phyloP scores from a whole-genome alignment of 176 grass and related monocot genomes.

The Zea luxurians region DNA sequence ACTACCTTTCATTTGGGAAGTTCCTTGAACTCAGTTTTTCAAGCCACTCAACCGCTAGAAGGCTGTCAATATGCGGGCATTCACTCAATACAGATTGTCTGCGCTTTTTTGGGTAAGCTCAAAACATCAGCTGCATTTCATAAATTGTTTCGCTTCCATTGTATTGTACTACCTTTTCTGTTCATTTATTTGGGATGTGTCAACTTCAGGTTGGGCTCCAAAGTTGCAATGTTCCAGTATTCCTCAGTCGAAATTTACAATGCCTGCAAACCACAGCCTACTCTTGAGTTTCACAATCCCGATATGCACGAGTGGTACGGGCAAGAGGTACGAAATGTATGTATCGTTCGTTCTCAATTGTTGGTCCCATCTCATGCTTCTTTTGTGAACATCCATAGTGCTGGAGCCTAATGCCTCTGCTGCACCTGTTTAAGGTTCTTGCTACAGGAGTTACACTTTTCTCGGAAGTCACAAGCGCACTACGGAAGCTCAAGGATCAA shows the following conservation, averaged over 20 bases:
- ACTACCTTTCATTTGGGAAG: conserved; percentile 86
- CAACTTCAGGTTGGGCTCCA: conserved; percentile 76
- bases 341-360: conserved; percentile 18
- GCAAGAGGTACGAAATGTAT: conserved; percentile 70
- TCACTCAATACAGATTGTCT: conserved; percentile 82
- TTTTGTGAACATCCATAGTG: conserved; percentile 5
- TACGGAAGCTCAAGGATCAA: conserved; percentile 54
- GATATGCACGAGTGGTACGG: conserved; percentile 57
- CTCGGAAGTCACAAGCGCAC: conserved; percentile 52
- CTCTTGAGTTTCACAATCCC: conserved; percentile 68
- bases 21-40: conserved; percentile 97
- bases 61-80: conserved; percentile 80
- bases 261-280: conserved; percentile 68
- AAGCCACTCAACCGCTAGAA: conserved; percentile 73
- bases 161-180: neutral
- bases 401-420: conserved; percentile 20
- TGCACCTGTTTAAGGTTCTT: conserved; percentile 62
- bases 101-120: conserved; percentile 83
- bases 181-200: conserved; percentile 5
- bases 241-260: conserved; percentile 76
- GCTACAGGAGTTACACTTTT: conserved; percentile 61
- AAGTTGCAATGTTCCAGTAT: conserved; percentile 87
- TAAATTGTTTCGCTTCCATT: neutral
- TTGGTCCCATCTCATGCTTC: conserved; percentile 10
- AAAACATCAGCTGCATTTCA: neutral